Percentiles rank a stretch among this genome's conserved stretches.
Evolutionary conservation across 495 filamentous ascomycete species (phyloP).

Genomic region (Trichoderma virens): DNA sequence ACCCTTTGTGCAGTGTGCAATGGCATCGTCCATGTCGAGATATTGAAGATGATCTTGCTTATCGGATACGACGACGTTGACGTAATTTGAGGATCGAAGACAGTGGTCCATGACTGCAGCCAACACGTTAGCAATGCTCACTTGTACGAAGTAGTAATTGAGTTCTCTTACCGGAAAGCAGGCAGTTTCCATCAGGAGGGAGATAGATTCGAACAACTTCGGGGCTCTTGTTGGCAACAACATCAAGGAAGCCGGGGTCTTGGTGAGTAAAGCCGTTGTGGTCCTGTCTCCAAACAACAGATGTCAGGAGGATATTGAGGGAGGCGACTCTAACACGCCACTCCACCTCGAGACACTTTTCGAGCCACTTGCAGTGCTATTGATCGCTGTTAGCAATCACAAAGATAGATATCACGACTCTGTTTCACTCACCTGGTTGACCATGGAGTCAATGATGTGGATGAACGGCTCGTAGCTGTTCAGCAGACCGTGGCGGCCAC

Average conservation of each 20-base stretch:
- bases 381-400: slow-evolving; percentile 7
- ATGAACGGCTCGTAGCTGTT: slow-evolving; percentile 76
- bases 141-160: neutral
- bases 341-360: slow-evolving; percentile 64
- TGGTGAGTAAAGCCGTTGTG: slow-evolving; percentile 77
- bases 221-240: slow-evolving; percentile 66
- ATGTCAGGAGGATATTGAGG: slow-evolving; percentile 66
- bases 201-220: slow-evolving; percentile 72
- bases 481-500: slow-evolving; percentile 60
- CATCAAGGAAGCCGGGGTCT: slow-evolving; percentile 68
- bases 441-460: slow-evolving; percentile 72
- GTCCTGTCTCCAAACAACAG: slow-evolving; percentile 70
- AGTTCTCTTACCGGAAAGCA: slow-evolving; percentile 42
- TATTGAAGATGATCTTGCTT: slow-evolving; percentile 71
- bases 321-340: slow-evolving; percentile 61
- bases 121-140: neutral
- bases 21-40: slow-evolving; percentile 57
- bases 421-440: slow-evolving; percentile 46
- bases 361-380: slow-evolving; percentile 71
- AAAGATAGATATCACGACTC: neutral
- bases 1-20: slow-evolving; percentile 65
- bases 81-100: slow-evolving; percentile 60
- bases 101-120: slow-evolving; percentile 56
- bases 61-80: slow-evolving; percentile 69
- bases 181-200: slow-evolving; percentile 65